Percentiles rank a stretch among this genome's conserved stretches.
Evolutionary conservation across 352 stramenopile genomes (phyloP).

Genomic region (Pythium coloratum): DNA sequence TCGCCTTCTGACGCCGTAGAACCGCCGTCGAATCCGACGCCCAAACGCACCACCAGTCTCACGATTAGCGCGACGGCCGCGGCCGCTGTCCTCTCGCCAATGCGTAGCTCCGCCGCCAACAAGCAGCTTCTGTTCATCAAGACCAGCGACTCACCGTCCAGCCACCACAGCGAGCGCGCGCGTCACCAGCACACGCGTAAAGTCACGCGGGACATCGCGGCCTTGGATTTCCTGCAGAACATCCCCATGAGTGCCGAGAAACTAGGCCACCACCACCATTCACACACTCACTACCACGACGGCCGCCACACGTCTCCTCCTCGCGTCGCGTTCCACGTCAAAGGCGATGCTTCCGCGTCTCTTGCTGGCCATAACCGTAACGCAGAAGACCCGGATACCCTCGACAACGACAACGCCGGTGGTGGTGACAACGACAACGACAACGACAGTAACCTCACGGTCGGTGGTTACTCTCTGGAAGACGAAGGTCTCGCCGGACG

Average conservation of each 20-base stretch:
- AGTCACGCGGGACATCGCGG: constrained; percentile 84
- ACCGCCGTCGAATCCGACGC: not conserved
- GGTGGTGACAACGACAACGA: not conserved
- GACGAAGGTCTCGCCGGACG: constrained; percentile 59
- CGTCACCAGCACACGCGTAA: constrained; percentile 65
- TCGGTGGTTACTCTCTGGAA: not conserved
- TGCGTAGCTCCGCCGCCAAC: constrained; percentile 5
- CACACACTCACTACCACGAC: constrained; percentile 11
- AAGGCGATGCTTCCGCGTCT: not conserved
- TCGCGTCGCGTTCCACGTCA: constrained; percentile 15
- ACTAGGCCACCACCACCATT: constrained; percentile 1
- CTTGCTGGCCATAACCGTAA: not conserved
- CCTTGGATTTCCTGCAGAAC: constrained; percentile 86
- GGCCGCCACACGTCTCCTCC: constrained; percentile 10
- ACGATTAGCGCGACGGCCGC: constrained; percentile 1
- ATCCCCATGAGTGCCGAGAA: constrained; percentile 83
- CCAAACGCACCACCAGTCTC: not conserved
- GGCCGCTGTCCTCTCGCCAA: constrained; percentile 14
- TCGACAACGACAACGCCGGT: not conserved
- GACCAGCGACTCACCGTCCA: constrained; percentile 49
- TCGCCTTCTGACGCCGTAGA: not conserved
- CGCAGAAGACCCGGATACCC: not conserved
- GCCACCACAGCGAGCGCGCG: constrained; percentile 50
- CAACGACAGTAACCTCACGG: not conserved
- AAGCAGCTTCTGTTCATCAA: constrained; percentile 40